Evolutionary conservation across 148 eudicot genomes (phyloP), one percentile per base, ranked within the genome.

Genomic region (Diospyros kaki): DNA sequence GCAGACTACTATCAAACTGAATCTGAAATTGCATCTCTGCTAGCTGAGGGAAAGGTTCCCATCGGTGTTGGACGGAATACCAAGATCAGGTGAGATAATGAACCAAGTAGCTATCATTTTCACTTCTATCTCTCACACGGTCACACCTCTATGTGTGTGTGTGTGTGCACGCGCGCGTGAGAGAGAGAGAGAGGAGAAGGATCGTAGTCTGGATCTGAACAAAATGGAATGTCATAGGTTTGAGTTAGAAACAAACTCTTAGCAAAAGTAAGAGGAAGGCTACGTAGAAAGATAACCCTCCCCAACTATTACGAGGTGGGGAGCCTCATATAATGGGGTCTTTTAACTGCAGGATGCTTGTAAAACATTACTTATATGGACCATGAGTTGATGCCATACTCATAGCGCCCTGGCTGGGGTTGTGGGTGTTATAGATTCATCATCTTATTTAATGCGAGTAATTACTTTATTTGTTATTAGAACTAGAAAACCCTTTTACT

Each of bases 1-100:
- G 99, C 99, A 41, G 97, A 96, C 77, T 85, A 86, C 65, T 93
- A 96, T 69, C 99, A 96, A 85, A 95, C 99, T 38, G 98, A 93
- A 73, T 71, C 90, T 42, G 99, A 96, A 83, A 93, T 96, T 67
- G 94, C 91, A 0, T 84, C 93, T 68, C 78, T 83, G 17, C 80
- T 91, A 14, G 96, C 94, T 2, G 85, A 77, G 66, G 99, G 89
- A 72, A 88, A 91, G 62, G 97, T 95, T 69, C 96, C 98, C 11
- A 80, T 95, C 66, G 98, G 98, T 9, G 91, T 95, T 68, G 98
- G 98, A 28, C 78, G 52, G 15, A 92, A 95, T 83, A 87, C 98
- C 66, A 95, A 92, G 80, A 92, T 92, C 61, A 89, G 85, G 98
- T 93, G 58, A 38, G 55, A 15, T 17, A 3, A 12, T 50, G 58